Evolutionary conservation across 495 filamentous ascomycete species (phyloP).

Genomic region (Penicillium pulvis): DNA sequence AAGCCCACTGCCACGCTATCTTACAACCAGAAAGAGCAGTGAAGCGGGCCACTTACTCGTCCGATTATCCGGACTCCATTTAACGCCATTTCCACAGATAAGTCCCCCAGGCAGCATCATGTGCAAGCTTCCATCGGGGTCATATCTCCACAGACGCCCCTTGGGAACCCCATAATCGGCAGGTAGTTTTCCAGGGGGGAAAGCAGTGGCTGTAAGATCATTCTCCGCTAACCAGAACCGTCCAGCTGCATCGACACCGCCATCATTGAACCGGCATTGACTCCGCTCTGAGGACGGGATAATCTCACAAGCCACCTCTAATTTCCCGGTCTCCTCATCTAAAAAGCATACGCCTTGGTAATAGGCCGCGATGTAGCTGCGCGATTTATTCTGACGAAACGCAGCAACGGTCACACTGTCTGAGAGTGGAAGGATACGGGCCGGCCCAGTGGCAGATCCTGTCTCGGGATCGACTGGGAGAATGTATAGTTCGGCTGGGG

Average conservation of each 20-base stretch:
- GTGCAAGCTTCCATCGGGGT: constrained; percentile 32
- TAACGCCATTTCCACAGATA: constrained; percentile 35
- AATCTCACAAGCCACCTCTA: constrained; percentile 29
- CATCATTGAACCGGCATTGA: constrained; percentile 27
- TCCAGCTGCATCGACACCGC: constrained; percentile 28
- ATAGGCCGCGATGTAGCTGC: constrained; percentile 31
- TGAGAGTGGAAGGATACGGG: constrained; percentile 17
- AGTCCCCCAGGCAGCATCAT: constrained; percentile 27
- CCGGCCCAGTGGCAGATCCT: constrained; percentile 15
- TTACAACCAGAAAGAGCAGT: not conserved
- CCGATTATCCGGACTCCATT: constrained; percentile 38
- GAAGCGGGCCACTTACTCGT: constrained; percentile 17
- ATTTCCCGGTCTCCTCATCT: constrained; percentile 24
- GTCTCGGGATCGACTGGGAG: constrained; percentile 23
- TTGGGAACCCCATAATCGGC: constrained; percentile 20
- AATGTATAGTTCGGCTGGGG: constrained; percentile 26
- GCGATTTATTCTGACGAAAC: constrained; percentile 26
- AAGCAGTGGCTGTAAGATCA: constrained; percentile 21
- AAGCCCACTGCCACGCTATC: not conserved
- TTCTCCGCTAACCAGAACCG: constrained; percentile 32
- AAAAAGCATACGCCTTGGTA: constrained; percentile 31
- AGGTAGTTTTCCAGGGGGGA: constrained; percentile 15
- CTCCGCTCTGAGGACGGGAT: constrained; percentile 26
- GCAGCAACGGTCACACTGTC: constrained; percentile 28
- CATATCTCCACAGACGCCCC: constrained; percentile 35